Conservation (phyloP, 495 filamentous ascomycete genomes). For the Aspergillus homomorphus region DNA sequence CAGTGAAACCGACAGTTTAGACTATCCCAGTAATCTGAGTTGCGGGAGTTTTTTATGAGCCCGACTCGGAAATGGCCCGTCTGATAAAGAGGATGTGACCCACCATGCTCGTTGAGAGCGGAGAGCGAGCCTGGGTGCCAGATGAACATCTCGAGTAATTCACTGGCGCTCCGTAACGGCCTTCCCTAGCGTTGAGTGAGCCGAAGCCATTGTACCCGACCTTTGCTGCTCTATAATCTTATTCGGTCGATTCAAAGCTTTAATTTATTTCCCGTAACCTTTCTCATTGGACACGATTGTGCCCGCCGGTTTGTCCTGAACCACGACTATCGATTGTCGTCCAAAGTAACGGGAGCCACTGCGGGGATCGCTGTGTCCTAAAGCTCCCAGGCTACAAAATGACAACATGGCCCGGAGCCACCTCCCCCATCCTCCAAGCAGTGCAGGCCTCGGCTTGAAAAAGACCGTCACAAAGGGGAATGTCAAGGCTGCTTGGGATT, state of each 20-base stretch:
- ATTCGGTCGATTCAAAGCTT: neutral
- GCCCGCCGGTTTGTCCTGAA: constrained; percentile 7
- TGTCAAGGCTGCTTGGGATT: neutral
- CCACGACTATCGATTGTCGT: constrained; percentile 1
- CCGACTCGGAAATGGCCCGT: constrained; percentile 15
- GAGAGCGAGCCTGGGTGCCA: neutral
- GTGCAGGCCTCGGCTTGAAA: neutral
- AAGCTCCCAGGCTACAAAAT: constrained; percentile 1
- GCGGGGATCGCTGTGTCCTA: constrained; percentile 4
- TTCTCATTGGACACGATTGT: neutral
- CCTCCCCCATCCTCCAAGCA: neutral
- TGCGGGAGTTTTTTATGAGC: constrained; percentile 18
- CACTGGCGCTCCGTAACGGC: neutral
- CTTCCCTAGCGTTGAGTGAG: neutral
- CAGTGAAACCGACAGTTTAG: constrained; percentile 20
- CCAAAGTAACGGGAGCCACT: constrained; percentile 1
- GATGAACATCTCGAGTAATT: neutral
- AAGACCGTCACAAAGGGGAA: neutral
- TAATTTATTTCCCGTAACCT: neutral
- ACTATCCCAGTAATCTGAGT: constrained; percentile 21
- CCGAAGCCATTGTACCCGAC: neutral
- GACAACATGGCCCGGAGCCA: neutral
- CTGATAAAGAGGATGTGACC: constrained; percentile 14
- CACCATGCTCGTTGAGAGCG: constrained; percentile 10
- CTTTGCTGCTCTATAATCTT: neutral